Evolutionary conservation across 176 grass and related monocot genomes (phyloP), one percentile per base, ranked within the genome.

Genomic region (Oryza officinalis): DNA sequence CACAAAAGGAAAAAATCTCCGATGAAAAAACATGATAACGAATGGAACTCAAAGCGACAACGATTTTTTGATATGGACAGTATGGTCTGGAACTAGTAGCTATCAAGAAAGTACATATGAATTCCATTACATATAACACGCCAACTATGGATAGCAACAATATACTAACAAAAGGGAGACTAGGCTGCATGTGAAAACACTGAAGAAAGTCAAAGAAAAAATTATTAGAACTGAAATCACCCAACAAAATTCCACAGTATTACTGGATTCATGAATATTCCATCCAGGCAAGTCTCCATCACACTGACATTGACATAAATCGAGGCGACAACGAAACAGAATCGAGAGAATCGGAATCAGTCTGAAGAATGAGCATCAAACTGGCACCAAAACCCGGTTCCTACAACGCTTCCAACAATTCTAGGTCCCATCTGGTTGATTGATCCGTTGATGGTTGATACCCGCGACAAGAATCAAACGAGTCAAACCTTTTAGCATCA

Each of bases 401-500:
- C 52, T 57, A n/a, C 52, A 57, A 57, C 52, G 22, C 17, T 50
- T 30, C 8, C 20, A 12, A 37, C 13, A 75, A 28, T 27, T 64
- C 26, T 40, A 50, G 12, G 65, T 60, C 71, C 73, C 66, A n/a
- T 37, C n/a, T 38, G 22, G 45, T 14, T 45, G 57, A 33, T 14
- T 67, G 57, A 54, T 54, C 9, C 40, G 10, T 41, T 41, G 6
- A 41, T 76, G 88, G 88, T 3, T 49, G 47, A 27, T 37, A 46
- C 28, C 35, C 12, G 69, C 44, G 1, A 74, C 27, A 71, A 72
- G 63, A 23, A 85, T 15, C 32, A 71, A 35, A 87, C 23, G 28
- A 27, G 75, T 74, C 84, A 87, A 87, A 75, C 28, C 50, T 40
- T 31, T n/a, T 50, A 66, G 72, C 67, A 81, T 27, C 83, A 70